Conservation (phyloP, 179 eudicot species). For the Drosera spatulata region DNA sequence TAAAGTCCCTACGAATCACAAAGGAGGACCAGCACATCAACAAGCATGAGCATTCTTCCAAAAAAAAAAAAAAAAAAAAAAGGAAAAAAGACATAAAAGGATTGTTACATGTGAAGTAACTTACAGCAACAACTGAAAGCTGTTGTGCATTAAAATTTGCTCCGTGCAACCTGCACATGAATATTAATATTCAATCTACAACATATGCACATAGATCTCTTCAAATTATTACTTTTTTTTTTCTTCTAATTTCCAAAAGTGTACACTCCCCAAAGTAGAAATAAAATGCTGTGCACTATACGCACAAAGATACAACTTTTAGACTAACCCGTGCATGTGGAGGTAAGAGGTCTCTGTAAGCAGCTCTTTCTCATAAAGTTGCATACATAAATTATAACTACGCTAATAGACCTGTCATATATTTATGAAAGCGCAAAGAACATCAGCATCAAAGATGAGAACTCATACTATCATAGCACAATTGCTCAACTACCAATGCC, state of each 20-base stretch:
- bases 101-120: slow-evolving; percentile 17
- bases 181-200: slow-evolving; percentile 2
- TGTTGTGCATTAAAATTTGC: slow-evolving; percentile 79
- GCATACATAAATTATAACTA: slow-evolving; percentile 78
- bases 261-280: neutral
- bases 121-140: slow-evolving; percentile 87
- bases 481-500: too few species aligned
- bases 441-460: neutral
- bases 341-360: slow-evolving; percentile 75
- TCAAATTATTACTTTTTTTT: too few species aligned
- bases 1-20: slow-evolving; percentile 56
- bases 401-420: slow-evolving; percentile 69
- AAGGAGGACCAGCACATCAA: neutral
- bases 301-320: neutral
- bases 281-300: neutral
- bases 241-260: neutral
- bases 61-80: too few species aligned
- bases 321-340: slow-evolving; percentile 72
- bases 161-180: slow-evolving; percentile 52
- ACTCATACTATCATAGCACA: neutral
- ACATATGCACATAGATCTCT: neutral
- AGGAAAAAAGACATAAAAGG: too few species aligned
- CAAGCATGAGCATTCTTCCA: too few species aligned
- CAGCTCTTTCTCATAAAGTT: slow-evolving; percentile 87
- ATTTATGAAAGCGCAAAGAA: neutral